phyloP scores from a whole-genome alignment of 441 rosid genomes.

The Corymbia citriodora region DNA sequence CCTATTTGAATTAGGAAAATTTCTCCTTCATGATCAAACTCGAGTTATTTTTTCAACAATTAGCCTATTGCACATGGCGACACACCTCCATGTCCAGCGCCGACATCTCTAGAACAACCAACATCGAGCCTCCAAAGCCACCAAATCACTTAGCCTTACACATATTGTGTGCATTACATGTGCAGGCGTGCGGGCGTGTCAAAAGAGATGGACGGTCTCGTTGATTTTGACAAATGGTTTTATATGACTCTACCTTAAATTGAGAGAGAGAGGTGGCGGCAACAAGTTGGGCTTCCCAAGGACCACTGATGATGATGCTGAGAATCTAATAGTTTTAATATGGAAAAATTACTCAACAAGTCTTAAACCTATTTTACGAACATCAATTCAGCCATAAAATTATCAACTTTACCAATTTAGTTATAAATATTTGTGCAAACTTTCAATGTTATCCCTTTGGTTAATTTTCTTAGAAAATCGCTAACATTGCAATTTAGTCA shows the following conservation, averaged over 20 bases:
- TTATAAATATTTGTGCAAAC: neutral
- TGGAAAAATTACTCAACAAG: neutral
- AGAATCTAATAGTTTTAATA: neutral
- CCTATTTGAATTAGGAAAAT: neutral
- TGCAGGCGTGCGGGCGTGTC: neutral
- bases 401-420: neutral
- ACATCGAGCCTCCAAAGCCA: neutral
- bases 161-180: neutral
- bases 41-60: neutral
- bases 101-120: neutral
- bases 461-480: neutral
- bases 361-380: neutral
- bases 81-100: neutral
- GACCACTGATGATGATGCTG: neutral
- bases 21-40: neutral
- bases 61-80: neutral
- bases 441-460: neutral
- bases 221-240: neutral
- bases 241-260: neutral
- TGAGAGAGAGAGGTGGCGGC: neutral
- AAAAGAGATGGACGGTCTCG: neutral
- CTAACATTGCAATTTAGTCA: rapidly evolving
- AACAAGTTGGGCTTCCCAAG: neutral
- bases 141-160: neutral
- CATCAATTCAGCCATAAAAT: rapidly evolving